Base-by-base conservation (phyloP, 2,329 filamentous ascomycete genomes). In the Coniella lustricola region DNA sequence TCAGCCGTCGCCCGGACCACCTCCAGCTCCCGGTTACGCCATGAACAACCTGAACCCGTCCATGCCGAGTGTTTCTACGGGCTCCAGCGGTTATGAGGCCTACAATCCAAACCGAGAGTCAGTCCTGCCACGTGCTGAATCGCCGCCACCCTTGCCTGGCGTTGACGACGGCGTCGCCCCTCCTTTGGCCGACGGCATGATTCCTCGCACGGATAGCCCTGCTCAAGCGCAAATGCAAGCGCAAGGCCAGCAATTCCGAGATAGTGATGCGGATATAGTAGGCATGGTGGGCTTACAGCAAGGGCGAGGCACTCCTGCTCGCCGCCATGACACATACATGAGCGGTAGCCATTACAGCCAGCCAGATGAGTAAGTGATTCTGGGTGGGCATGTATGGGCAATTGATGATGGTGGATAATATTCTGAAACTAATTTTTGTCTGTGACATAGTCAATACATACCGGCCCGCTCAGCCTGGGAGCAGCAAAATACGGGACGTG, bases 101-200 rank as follows among this genome's bases (percentile, higher is more conserved):
- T 77, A 76, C 54, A 67, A 66, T 47, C 64, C 69, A 2, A 65
- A 71, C n/a, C 61, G 64, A 16, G 62, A 53, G 10, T 62, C 67
- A 32, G 68, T 70, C 42, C 63, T 83, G 18, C 77, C 81, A 2
- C 72, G 80, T 54, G 82, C 79, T 9, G 81, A 82, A 57, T 82
- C 80, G 2, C 80, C 81, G 8, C 81, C 83, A 14, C 82, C 82
- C 5, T 62, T 84, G 17, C 72, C 76, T 3, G 71, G 68, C 34
- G 61, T 67, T 39, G 65, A 70, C 36, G 16, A 17, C 13, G 32
- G 33, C 9, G 60, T 68, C 49, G 56, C 64, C 40, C 54, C 59
- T n/a, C 57, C 63, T 31, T 64, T 82, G 12, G 82, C 82, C 9
- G 83, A 84, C 59, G 89, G 93, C 63, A 90, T 94, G 87, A 84